Conservation (phyloP, 495 filamentous ascomycete species). For the Aspergillus panamensis region DNA sequence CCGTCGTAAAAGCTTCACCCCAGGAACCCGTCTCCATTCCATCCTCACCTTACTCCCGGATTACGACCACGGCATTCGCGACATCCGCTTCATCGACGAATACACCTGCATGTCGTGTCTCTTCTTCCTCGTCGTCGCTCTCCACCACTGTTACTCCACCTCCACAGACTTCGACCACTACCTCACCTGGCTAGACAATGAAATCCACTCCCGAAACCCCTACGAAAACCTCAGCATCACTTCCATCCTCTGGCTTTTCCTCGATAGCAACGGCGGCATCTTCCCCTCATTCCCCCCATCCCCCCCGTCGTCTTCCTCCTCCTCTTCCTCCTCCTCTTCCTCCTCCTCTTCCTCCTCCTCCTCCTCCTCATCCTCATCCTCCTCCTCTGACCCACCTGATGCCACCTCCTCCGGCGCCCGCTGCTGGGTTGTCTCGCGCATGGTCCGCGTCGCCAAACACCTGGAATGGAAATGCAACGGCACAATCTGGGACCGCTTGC, state of each 20-base stretch:
- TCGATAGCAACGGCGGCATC: conserved; percentile 24
- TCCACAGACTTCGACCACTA: conserved; percentile 24
- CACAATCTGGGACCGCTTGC: conserved; percentile 28
- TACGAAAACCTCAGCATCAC: conserved; percentile 28
- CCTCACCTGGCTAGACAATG: conserved; percentile 23
- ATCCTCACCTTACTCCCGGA: conserved; percentile 27
- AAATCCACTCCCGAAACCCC: conserved; percentile 21
- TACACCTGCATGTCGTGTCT: conserved; percentile 30
- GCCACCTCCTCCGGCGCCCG: conserved; percentile 16
- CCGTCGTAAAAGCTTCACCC: conserved; percentile 20
- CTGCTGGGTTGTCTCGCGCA: conserved; percentile 31
- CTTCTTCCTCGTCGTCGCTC: conserved; percentile 26
- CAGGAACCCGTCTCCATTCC: conserved; percentile 22
- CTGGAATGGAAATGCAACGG: conserved; percentile 30
- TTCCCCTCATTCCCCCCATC: background rate
- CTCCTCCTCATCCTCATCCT: background rate
- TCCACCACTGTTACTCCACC: conserved; percentile 26
- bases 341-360: background rate
- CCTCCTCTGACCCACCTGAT: background rate
- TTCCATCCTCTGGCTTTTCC: conserved; percentile 28
- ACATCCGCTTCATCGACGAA: conserved; percentile 32
- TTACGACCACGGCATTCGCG: conserved; percentile 29
- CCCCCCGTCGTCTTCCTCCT: background rate
- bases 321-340: background rate
- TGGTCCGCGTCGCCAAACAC: conserved; percentile 28